Evolutionary conservation across 1,284 basidiomycete species (phyloP).

Genomic region (Sporisorium iseilematis-ciliati): DNA sequence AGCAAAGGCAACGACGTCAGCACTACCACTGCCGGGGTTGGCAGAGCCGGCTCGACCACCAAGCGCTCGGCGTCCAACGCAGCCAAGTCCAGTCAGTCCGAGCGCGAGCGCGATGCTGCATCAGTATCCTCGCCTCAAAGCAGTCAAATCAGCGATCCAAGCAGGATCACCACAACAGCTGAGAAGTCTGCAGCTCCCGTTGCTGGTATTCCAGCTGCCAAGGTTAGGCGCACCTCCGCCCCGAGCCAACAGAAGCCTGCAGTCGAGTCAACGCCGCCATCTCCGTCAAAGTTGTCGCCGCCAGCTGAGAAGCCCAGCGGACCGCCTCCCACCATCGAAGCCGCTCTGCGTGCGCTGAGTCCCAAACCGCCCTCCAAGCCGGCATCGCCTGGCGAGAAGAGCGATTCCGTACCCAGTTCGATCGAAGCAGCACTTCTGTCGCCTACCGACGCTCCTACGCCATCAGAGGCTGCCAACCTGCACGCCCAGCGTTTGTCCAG

Average conservation of each 20-base stretch:
- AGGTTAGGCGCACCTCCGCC: constrained; percentile 34
- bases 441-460: constrained; percentile 40
- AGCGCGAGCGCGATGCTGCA: constrained; percentile 4
- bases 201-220: constrained; percentile 25
- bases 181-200: constrained; percentile 13
- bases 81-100: constrained; percentile 6
- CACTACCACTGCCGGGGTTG: background rate
- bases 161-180: constrained; percentile 10
- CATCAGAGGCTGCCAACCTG: constrained; percentile 35
- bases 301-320: background rate
- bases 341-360: constrained; percentile 3
- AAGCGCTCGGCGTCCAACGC: constrained; percentile 25
- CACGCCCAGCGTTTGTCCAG: constrained; percentile 26
- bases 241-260: constrained; percentile 21
- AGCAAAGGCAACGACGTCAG: background rate
- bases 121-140: background rate
- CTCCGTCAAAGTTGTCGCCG: background rate
- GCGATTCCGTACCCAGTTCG: constrained; percentile 23
- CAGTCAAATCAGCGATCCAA: constrained; percentile 9
- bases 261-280: constrained; percentile 1
- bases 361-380: constrained; percentile 26
- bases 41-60: constrained; percentile 14
- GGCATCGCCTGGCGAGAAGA: constrained; percentile 13
- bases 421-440: constrained; percentile 41
- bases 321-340: constrained; percentile 18